phyloP scores from a whole-genome alignment of 2,329 filamentous ascomycete genomes.

The Macrophomina phaseolina region DNA sequence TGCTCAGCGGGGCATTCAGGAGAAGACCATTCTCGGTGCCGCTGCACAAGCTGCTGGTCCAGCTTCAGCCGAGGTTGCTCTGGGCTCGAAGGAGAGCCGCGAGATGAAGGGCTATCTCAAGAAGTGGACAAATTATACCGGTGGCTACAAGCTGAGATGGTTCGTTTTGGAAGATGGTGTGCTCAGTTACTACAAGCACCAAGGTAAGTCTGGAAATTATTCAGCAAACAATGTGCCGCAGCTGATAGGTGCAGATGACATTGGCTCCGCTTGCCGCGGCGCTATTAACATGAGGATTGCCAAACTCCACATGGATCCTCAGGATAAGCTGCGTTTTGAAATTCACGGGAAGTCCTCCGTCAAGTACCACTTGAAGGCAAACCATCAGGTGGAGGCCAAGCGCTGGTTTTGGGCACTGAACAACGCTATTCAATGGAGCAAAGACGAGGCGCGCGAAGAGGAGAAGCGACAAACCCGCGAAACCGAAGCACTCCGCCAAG shows the following conservation, averaged over 20 bases:
- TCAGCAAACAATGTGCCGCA: neutral
- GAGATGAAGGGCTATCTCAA: slow-evolving; percentile 99
- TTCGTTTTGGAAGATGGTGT: slow-evolving; percentile 98
- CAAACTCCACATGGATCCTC: slow-evolving; percentile 90
- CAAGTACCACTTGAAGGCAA: slow-evolving; percentile 97
- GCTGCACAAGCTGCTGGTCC: slow-evolving; percentile 62
- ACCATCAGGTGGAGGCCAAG: slow-evolving; percentile 97
- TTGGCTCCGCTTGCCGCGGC: slow-evolving; percentile 91
- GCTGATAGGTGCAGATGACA: slow-evolving; percentile 68
- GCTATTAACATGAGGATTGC: slow-evolving; percentile 99
- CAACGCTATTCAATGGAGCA: slow-evolving; percentile 98
- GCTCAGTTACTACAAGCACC: slow-evolving; percentile 98
- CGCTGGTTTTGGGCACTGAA: slow-evolving; percentile 99
- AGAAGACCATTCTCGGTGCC: slow-evolving; percentile 91
- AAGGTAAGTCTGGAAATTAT: slow-evolving; percentile 55
- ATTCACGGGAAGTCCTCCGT: slow-evolving; percentile 98
- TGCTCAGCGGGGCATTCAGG: slow-evolving; percentile 93
- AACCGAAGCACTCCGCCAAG: slow-evolving; percentile 76
- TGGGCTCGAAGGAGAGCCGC: slow-evolving; percentile 81
- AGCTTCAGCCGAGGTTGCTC: slow-evolving; percentile 61
- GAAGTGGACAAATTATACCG: slow-evolving; percentile 99
- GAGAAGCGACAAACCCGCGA: slow-evolving; percentile 76
- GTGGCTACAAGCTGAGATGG: slow-evolving; percentile 95
- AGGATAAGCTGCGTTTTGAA: slow-evolving; percentile 97
- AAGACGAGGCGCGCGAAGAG: slow-evolving; percentile 94